phyloP scores from a whole-genome alignment of 371 early-diverging fungal species.

The Lichtheimia ramosa region DNA sequence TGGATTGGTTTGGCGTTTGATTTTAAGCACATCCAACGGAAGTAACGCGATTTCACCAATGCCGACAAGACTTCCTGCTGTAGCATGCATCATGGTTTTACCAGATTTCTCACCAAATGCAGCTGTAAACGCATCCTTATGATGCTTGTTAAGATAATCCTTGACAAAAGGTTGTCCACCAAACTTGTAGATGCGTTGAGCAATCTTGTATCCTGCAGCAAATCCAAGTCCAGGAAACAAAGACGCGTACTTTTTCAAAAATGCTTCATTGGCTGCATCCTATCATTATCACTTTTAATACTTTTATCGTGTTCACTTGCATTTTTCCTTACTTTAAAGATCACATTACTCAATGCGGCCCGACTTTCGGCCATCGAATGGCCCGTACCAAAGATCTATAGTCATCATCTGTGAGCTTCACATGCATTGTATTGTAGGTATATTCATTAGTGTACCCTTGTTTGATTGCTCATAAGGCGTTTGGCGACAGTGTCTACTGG shows the following conservation, averaged over 20 bases:
- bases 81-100: constrained; percentile 97
- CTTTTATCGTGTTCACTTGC: not conserved
- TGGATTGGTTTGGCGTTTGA: constrained; percentile 95
- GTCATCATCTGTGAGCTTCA: not conserved
- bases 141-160: constrained; percentile 85
- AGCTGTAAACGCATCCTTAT: constrained; percentile 69
- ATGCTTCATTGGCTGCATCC: constrained; percentile 76
- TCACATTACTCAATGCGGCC: constrained; percentile 65
- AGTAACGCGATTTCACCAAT: constrained; percentile 96
- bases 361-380: constrained; percentile 60
- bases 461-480: constrained; percentile 93
- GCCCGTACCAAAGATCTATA: constrained; percentile 63
- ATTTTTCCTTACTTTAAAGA: constrained; percentile 68
- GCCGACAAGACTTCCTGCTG: constrained; percentile 96
- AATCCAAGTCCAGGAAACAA: constrained; percentile 98
- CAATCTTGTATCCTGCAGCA: constrained; percentile 94
- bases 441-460: constrained; percentile 52
- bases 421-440: not conserved
- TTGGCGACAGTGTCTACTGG: constrained; percentile 98
- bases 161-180: constrained; percentile 96
- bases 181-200: constrained; percentile 96
- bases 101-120: constrained; percentile 92
- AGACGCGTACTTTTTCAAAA: constrained; percentile 81
- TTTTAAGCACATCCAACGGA: constrained; percentile 96
- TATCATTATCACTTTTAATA: constrained; percentile 30